These are phyloP conservation scores for Conticribra guillardii DNA, from an alignment of 108 stramenopile genomes.

Conservation along the genomic window DNA sequence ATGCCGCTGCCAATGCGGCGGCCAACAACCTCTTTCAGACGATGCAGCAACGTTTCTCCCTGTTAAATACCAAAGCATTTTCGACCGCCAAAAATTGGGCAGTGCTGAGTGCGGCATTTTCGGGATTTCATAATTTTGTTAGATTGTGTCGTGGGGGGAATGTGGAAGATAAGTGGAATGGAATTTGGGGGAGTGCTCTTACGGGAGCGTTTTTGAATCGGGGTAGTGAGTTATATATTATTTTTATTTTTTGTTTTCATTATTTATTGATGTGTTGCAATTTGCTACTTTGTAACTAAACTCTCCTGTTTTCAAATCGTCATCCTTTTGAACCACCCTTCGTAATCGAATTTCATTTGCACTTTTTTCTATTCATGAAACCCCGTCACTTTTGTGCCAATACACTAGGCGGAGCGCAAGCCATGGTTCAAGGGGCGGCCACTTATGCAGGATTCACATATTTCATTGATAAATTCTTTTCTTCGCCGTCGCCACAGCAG, in stretches of 20 bases:
- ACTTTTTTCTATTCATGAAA: no score
- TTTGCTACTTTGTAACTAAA: no score
- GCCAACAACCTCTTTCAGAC: not conserved
- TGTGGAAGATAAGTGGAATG: conserved; percentile 74
- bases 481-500: conserved; percentile 15
- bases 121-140: conserved; percentile 63
- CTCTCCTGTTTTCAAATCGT: no score
- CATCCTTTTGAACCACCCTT: no score
- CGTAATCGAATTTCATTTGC: no score
- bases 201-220: conserved; percentile 80
- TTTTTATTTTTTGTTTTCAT: not conserved
- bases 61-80: conserved; percentile 60
- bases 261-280: not conserved
- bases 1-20: not conserved
- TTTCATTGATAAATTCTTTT: conserved; percentile 52
- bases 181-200: conserved; percentile 60
- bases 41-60: conserved; percentile 28
- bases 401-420: conserved; percentile 65
- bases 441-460: conserved; percentile 79
- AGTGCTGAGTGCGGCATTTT: conserved; percentile 63
- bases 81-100: conserved; percentile 64
- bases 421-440: conserved; percentile 74
- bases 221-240: conserved; percentile 58
- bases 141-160: conserved; percentile 57
- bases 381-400: not conserved